Evolutionary conservation across 2,329 filamentous ascomycete species (phyloP).

Genomic region (Onygenales sp.): DNA sequence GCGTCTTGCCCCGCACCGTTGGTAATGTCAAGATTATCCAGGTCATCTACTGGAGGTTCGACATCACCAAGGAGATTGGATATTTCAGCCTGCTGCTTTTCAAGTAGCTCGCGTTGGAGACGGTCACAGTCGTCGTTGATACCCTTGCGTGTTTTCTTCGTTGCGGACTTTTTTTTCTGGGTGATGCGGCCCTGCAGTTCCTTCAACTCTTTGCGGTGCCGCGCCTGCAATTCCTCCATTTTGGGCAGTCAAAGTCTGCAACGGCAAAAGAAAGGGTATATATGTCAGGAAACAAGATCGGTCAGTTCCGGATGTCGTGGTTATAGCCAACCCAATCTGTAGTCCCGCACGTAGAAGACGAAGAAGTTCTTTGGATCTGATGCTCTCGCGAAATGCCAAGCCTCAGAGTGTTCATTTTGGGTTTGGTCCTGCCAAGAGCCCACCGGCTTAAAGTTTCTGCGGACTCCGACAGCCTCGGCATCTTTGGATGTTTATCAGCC

Average conservation of each 20-base stretch:
- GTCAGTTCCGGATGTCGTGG: neutral
- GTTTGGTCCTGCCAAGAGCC: neutral
- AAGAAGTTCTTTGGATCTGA: too few relatives aligned
- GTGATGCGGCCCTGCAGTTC: conserved; percentile 80
- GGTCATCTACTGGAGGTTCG: conserved; percentile 9
- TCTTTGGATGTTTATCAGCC: conserved; percentile 4
- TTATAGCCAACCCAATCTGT: neutral
- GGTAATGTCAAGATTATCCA: conserved; percentile 26
- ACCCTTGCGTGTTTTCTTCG: conserved; percentile 66
- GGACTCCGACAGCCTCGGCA: conserved; percentile 17
- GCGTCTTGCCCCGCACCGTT: conserved; percentile 15
- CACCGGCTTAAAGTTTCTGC: conserved; percentile 11
- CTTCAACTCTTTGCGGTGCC: conserved; percentile 79
- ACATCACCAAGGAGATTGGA: conserved; percentile 32
- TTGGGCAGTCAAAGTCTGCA: neutral
- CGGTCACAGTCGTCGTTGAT: conserved; percentile 57
- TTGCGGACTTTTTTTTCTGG: conserved; percentile 93
- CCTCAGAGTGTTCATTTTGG: neutral
- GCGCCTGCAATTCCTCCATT: conserved; percentile 69
- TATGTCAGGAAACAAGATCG: neutral
- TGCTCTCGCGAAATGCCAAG: neutral
- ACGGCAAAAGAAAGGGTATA: neutral
- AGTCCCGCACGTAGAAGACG: too few relatives aligned
- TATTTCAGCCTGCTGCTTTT: conserved; percentile 44
- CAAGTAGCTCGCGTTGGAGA: conserved; percentile 47